Evolutionary conservation across 1,139 yeast species (phyloP), one percentile per base, ranked within the genome.

Genomic region (Sugiyamaella paludigena): DNA sequence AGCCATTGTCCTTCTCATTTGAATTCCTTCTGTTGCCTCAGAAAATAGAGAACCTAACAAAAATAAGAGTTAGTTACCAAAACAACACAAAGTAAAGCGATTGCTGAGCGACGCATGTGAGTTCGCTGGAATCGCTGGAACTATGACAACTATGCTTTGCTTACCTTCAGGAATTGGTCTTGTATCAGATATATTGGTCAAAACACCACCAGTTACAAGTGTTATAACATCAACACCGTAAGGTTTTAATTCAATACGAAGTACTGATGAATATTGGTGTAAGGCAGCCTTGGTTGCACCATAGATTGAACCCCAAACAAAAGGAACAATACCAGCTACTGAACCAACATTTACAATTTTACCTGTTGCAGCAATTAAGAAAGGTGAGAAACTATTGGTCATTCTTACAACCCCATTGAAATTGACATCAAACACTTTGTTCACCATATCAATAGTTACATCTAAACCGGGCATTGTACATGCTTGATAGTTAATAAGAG

Each of bases 241-340:
- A 1, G 91, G 87, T 60, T 77, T 78, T 74, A 87, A 63, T 66
- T 87, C 95, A 32, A 83, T 62, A 41, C 84, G 78, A 48, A 86
- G 70, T 1, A 76, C 75, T 45, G 78, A 74, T 1, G 87, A 85
- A 63, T 81, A 87, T 52, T 78, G 81, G 60, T 84, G 87, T 47
- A 87, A 78, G 0, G 94, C 94, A 1, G 94, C 88, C 62, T 87
- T 87, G 1, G 84, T 68, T 1, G 91, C 75, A n/a, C 82, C 75
- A 63, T 87, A 87, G 24, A 81, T 74, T 15, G 84, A 71, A 1
- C 84, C 80, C 66, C 82, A 85, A 12, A 94, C 95, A 68, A 85
- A 81, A 5, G 87, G 83, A 11, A 77, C 67, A 27, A 80, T 54
- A 1, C 87, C 94, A 13, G 87, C 79, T 4, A 83, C 68, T 1